Evolutionary conservation across 306 rosid species (phyloP).

Genomic region (Alnus rubra): DNA sequence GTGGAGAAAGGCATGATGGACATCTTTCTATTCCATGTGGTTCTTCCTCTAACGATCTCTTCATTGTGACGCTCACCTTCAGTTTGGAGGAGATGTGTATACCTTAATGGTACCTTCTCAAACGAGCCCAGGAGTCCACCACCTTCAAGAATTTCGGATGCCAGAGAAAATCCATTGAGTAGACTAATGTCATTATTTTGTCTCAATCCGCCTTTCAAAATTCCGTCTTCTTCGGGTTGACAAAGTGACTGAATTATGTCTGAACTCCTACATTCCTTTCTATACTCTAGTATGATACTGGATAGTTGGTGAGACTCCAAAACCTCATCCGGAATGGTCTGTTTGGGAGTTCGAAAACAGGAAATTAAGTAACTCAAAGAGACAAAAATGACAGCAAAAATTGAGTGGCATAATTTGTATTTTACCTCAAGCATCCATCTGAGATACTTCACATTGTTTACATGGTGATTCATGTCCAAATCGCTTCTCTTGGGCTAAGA

Average conservation of each 20-base stretch:
- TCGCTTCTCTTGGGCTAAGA: constrained; percentile 88
- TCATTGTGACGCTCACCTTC: constrained; percentile 55
- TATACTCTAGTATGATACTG: constrained; percentile 65
- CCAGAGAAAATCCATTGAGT: constrained; percentile 61
- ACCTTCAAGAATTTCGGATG: constrained; percentile 63
- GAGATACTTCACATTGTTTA: constrained; percentile 84
- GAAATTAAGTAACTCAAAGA: constrained; percentile 7
- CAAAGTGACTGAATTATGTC: constrained; percentile 80
- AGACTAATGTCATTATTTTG: constrained; percentile 42
- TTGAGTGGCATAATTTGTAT: neutral
- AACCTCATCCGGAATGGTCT: constrained; percentile 72
- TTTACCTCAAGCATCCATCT: constrained; percentile 97
- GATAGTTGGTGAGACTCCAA: constrained; percentile 71
- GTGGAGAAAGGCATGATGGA: constrained; percentile 44
- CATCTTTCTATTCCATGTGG: constrained; percentile 72
- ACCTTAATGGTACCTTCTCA: constrained; percentile 52
- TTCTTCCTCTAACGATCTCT: constrained; percentile 89
- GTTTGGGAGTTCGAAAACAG: constrained; percentile 9
- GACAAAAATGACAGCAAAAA: neutral
- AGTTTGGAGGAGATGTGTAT: constrained; percentile 71
- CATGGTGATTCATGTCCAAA: constrained; percentile 94
- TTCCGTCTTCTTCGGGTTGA: constrained; percentile 71
- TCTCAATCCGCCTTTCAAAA: constrained; percentile 40
- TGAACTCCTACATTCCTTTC: constrained; percentile 83
- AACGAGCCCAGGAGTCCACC: constrained; percentile 55